A percentile compares a stretch with the other conserved stretches of the same genome.
phyloP scores from a whole-genome alignment of 2,329 filamentous ascomycete genomes.

The Falciphora oryzae region DNA sequence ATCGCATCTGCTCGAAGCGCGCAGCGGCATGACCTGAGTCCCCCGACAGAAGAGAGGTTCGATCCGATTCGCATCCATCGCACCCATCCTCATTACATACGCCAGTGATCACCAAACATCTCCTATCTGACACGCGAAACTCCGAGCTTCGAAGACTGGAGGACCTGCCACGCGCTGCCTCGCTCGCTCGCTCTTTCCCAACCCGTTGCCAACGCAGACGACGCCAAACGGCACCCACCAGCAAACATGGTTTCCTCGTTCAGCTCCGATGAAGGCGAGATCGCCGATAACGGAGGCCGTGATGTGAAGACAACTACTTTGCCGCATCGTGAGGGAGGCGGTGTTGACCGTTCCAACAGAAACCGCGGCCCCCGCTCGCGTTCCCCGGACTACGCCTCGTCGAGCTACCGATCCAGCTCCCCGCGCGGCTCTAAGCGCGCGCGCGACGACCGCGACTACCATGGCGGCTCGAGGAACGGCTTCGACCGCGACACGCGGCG shows the following conservation, averaged over 20 bases:
- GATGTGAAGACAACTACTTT: conserved; percentile 82
- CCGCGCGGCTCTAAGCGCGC: conserved; percentile 63
- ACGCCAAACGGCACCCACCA: background rate
- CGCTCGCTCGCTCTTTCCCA: background rate
- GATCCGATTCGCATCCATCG: background rate
- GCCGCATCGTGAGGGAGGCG: conserved; percentile 65
- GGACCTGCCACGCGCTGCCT: background rate
- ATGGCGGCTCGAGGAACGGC: conserved; percentile 24
- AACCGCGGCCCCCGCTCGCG: conserved; percentile 53
- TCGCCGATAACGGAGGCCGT: conserved; percentile 64
- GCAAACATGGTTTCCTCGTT: conserved; percentile 29
- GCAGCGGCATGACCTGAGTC: background rate
- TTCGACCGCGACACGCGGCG: conserved; percentile 50
- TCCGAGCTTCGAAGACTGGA: background rate
- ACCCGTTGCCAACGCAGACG: background rate
- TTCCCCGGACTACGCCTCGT: conserved; percentile 46
- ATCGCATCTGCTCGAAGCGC: background rate
- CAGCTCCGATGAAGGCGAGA: conserved; percentile 84
- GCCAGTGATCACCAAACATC: background rate
- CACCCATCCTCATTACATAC: background rate
- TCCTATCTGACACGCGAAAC: background rate
- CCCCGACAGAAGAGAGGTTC: background rate
- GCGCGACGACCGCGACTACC: conserved; percentile 54
- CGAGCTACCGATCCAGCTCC: conserved; percentile 47
- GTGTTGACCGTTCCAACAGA: conserved; percentile 93